These are phyloP conservation scores for Aspergillus aculeatinus DNA, from an alignment of 2,329 filamentous ascomycete genomes.

Conservation along the genomic window DNA sequence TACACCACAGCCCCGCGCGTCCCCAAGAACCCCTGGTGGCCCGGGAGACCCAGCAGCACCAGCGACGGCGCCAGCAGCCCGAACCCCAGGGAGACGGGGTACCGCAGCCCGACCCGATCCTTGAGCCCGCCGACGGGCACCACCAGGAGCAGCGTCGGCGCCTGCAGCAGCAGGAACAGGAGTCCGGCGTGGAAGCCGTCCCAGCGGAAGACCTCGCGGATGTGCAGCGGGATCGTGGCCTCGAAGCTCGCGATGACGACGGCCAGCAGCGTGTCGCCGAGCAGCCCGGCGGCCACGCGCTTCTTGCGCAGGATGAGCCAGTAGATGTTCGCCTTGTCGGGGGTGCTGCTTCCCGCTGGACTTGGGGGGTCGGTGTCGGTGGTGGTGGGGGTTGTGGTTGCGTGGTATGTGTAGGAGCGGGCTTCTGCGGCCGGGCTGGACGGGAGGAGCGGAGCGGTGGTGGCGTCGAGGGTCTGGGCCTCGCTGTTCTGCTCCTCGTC, in stretches of 20 bases:
- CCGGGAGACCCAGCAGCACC: conserved; percentile 25
- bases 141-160: conserved; percentile 56
- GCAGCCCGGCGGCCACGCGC: neutral
- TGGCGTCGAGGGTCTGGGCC: neutral
- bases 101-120: conserved; percentile 12
- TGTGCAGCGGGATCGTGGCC: conserved; percentile 54
- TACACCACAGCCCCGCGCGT: neutral
- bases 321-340: neutral
- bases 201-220: conserved; percentile 53
- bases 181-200: conserved; percentile 54
- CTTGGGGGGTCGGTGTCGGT: too few species aligned
- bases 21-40: neutral
- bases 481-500: neutral
- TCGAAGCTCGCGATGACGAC: conserved; percentile 53
- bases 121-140: conserved; percentile 54
- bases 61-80: conserved; percentile 13
- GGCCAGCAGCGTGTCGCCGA: neutral
- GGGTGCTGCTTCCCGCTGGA: neutral
- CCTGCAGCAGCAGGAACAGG: conserved; percentile 55
- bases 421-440: neutral
- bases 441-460: neutral
- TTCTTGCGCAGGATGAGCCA: neutral
- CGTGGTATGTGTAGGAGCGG: conserved; percentile 19
- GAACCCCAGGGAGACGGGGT: conserved; percentile 14
- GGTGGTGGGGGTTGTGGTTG: neutral